Evolutionary conservation across 2,329 filamentous ascomycete species (phyloP).

Genomic region (Xylariaceae sp.): DNA sequence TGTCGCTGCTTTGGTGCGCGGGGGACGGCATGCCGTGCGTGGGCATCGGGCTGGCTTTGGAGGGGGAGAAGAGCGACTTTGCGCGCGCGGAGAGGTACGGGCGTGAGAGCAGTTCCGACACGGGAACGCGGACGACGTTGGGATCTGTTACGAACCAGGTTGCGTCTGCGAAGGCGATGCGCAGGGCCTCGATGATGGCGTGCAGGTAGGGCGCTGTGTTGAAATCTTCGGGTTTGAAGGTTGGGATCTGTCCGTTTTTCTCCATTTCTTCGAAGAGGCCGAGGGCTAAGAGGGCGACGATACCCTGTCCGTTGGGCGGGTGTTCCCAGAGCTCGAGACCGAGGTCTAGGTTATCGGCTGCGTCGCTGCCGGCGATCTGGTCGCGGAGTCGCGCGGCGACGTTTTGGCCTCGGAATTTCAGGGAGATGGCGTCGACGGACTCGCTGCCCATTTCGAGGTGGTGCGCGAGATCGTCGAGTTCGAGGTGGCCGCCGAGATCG

Average conservation of each 20-base stretch:
- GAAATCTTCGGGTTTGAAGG: slow-evolving; percentile 66
- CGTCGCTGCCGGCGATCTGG: slow-evolving; percentile 26
- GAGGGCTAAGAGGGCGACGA: slow-evolving; percentile 89
- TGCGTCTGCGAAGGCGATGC: slow-evolving; percentile 85
- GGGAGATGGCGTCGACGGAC: slow-evolving; percentile 76
- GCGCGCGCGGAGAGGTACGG: slow-evolving; percentile 69
- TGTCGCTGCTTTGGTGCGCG: slow-evolving; percentile 81
- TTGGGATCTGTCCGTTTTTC: slow-evolving; percentile 65
- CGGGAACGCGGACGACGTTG: slow-evolving; percentile 63
- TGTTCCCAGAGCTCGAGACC: slow-evolving; percentile 91
- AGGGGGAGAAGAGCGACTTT: slow-evolving; percentile 48
- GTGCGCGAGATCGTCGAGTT: slow-evolving; percentile 71
- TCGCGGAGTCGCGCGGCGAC: slow-evolving; percentile 28
- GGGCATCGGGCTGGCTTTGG: slow-evolving; percentile 55
- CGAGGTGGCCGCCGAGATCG: slow-evolving; percentile 70
- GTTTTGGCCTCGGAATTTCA: slow-evolving; percentile 67
- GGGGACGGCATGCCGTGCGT: slow-evolving; percentile 63
- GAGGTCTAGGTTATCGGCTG: slow-evolving; percentile 36
- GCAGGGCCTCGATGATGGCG: slow-evolving; percentile 78
- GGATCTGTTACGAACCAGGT: slow-evolving; percentile 89
- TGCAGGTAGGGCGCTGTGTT: slow-evolving; percentile 80
- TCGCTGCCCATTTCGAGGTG: slow-evolving; percentile 67
- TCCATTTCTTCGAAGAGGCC: slow-evolving; percentile 88
- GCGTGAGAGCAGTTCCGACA: slow-evolving; percentile 62
- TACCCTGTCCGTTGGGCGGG: slow-evolving; percentile 92